Evolutionary conservation across 306 rosid species (phyloP), one percentile per base, ranked within the genome.

Genomic region (Ormosia emarginata): DNA sequence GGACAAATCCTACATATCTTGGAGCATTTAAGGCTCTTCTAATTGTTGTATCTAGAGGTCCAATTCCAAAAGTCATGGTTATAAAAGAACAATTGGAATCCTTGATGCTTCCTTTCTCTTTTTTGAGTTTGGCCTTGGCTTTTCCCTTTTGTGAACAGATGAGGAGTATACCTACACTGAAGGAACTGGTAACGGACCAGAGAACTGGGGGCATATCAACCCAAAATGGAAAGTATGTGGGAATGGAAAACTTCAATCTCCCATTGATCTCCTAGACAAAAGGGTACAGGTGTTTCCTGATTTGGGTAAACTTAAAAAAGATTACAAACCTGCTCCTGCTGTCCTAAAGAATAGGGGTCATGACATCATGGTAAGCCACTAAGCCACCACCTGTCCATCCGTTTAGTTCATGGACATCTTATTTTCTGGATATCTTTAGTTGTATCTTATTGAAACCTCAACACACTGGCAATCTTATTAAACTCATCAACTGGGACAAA

Each of bases 201-300:
- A 85, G 74, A 69, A 78, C 41, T 94, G 98, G 98, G 88, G 92
- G 7, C 2, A 52, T 3, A n/a, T 94, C 7, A 74, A 92, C 49
- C 88, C 94, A 43, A 53, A 86, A 40, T 92, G 98, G 98, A 74
- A 87, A 84, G 40, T 34, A 37, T 94, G 97, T 84, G 87, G 74
- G 7, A 68, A 44, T 30, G 98, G 97, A 34, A 87, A 87, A 81
- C 37, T 33, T 64, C 98, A 94, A 72, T 94, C 97, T 85, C 98
- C 98, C 3, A 92, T 94, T 75, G 94, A 94, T 83, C 63, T 94
- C 67, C 67, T n/a, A 11, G 62, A 83, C 32, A 13, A 75, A 64
- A 81, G 81, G 41, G 93, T 87, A 14, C 67, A 80, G 29, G 85
- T 82, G 61, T 37, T 63, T 57, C 84, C 91, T 15, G 18, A 47